Base-by-base conservation (phyloP, 371 early-diverging fungal species). In the Lichtheimia ornata region DNA sequence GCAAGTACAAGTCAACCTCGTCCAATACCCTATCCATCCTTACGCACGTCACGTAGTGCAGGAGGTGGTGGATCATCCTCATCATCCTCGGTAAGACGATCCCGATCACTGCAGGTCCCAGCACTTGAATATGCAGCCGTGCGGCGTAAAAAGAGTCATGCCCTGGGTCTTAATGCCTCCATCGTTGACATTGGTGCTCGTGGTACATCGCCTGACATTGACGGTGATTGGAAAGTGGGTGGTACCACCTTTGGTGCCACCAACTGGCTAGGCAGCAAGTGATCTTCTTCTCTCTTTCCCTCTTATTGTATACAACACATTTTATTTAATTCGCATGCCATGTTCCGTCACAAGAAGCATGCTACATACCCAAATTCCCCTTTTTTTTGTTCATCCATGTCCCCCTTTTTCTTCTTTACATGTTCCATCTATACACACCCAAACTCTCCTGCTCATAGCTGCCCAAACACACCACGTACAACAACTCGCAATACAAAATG, bases 101-200 rank as follows among this genome's bases (percentile, higher is more conserved):
- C 49, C 25, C 53, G 47, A n/a, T 63, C 70, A 2, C 58, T 72
- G 45, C 72, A 65, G 2, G 60, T 57, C 28, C 66, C 66, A 6
- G 66, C 66, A 14, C 41, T 63, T 14, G 63, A 63, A 52, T 63
- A 63, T 35, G 63, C 63, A 18, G 63, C 63, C 11, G 63, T 55
- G 18, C 45, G 54, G 17, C 51, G 60, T 12, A 59, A 59, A 52
- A 59, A 59, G 53, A 51, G 60, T 14, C 27, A 27, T 27, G 27
- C 52, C 6, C 25, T 56, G 14, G 45, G 45, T 24, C 43, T 56
- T n/a, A 56, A 45, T 28, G 25, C 57, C 3, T 42, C 57, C 14
- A 35, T 59, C 11, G 52, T 59, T 27, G 60, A 59, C 41, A 50
- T 59, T 43, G 28, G 52, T 14, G 41, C 52, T 20, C 47, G 47